These are phyloP conservation scores for Saururus chinensis DNA, from an alignment of 164 flowering plant genomes.

Conservation along the genomic window DNA sequence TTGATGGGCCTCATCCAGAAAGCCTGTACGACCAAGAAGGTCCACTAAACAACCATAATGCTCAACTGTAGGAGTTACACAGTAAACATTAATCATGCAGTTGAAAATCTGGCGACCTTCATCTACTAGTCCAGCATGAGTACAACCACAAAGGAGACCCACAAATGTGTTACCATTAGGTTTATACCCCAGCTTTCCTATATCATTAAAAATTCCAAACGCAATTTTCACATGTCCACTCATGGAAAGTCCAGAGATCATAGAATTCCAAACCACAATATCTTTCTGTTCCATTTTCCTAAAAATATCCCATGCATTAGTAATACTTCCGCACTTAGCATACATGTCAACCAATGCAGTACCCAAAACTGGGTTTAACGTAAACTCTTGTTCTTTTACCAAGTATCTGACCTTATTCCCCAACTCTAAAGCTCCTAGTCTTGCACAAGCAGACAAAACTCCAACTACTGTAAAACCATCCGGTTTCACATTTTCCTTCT, in stretches of 20 bases:
- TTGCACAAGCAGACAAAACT: conserved; percentile 25
- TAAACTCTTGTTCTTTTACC: conserved; percentile 14
- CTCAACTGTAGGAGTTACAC: conserved; percentile 16
- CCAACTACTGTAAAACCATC: conserved; percentile 29
- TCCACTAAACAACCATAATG: conserved; percentile 32
- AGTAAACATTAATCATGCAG: conserved; percentile 14
- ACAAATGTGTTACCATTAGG: conserved; percentile 27
- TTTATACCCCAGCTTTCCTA: conserved; percentile 18
- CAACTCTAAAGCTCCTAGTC: conserved; percentile 20
- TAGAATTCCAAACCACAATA: conserved; percentile 25
- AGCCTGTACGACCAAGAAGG: conserved; percentile 26
- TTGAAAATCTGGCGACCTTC: conserved; percentile 17
- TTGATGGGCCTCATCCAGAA: conserved; percentile 18
- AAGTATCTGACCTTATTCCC: conserved; percentile 14
- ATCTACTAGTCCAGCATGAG: conserved; percentile 26
- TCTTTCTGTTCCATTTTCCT: conserved; percentile 20
- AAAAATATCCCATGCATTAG: conserved; percentile 18
- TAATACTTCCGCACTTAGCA: conserved; percentile 46
- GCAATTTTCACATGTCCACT: conserved; percentile 15
- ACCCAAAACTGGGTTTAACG: conserved; percentile 17
- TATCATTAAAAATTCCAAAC: conserved; percentile 18
- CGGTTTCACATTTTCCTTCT: conserved; percentile 15
- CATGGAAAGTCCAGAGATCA: conserved; percentile 23
- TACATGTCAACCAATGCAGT: conserved; percentile 67
- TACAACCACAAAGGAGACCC: conserved; percentile 20